Evolutionary conservation across 139 green algal genomes (phyloP).

Genomic region (Trebouxia sp.): DNA sequence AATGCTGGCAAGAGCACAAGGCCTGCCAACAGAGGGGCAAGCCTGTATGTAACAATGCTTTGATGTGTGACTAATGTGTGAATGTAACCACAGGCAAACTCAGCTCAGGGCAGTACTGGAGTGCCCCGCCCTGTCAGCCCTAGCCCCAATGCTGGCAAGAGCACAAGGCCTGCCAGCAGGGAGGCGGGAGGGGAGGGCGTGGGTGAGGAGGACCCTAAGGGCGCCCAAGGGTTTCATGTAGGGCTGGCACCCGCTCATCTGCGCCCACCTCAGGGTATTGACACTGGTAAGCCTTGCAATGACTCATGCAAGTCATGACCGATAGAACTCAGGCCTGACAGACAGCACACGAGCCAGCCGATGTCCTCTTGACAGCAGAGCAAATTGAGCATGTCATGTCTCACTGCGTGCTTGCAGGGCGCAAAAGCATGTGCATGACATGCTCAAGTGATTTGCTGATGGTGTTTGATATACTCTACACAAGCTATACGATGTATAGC

Average conservation of each 20-base stretch:
- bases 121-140: background rate
- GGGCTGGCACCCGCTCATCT: conserved; percentile 37
- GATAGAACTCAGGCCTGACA: too few relatives aligned
- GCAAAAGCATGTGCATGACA: too few relatives aligned
- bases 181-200: conserved; percentile 20
- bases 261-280: conserved; percentile 11
- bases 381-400: too few relatives aligned
- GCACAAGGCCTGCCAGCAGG: background rate
- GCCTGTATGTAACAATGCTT: background rate
- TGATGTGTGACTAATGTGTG: background rate
- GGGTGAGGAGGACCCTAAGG: conserved; percentile 29
- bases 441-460: too few relatives aligned
- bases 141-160: background rate
- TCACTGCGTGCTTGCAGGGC: too few relatives aligned
- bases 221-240: conserved; percentile 36
- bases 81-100: background rate
- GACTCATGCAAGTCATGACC: too few relatives aligned
- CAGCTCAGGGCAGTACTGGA: background rate
- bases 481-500: too few relatives aligned
- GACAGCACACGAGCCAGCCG: too few relatives aligned
- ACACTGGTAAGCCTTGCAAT: background rate
- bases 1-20: background rate
- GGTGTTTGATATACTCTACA: too few relatives aligned
- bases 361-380: too few relatives aligned
- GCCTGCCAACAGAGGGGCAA: background rate